Percentiles rank a stretch among this genome's conserved stretches.
Conservation (phyloP, 805 yeast genomes). For the Lipomyces japonicus region DNA sequence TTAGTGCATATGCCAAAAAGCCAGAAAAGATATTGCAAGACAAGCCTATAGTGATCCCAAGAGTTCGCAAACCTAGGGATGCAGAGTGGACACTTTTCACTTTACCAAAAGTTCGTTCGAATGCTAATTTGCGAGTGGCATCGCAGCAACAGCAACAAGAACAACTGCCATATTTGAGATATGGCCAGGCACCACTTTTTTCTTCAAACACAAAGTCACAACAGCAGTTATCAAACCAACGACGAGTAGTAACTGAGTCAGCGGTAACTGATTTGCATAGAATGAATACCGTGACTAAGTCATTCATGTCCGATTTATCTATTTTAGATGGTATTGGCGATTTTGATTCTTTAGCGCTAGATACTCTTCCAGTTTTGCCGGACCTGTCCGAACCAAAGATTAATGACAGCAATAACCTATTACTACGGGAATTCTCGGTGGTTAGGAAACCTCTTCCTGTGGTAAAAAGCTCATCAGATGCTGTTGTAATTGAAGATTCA, state of each 20-base stretch:
- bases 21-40: background rate
- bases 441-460: too few species aligned
- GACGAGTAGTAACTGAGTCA: background rate
- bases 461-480: too few species aligned
- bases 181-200: background rate
- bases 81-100: background rate
- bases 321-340: too few species aligned
- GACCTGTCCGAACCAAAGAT: too few species aligned
- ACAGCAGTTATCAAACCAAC: background rate
- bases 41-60: background rate
- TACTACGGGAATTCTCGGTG: too few species aligned
- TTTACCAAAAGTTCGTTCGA: conserved; percentile 4
- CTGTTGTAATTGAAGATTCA: too few species aligned
- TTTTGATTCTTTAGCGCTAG: too few species aligned
- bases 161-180: too few species aligned
- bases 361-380: too few species aligned
- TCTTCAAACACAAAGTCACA: too few species aligned
- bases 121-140: background rate
- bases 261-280: background rate
- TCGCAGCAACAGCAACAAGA: too few species aligned
- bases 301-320: background rate
- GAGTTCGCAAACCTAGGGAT: background rate
- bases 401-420: too few species aligned
- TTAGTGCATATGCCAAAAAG: background rate
- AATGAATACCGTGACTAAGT: background rate